Conservation (phyloP, 768 basidiomycete species). For the Trametes gibbosa region DNA sequence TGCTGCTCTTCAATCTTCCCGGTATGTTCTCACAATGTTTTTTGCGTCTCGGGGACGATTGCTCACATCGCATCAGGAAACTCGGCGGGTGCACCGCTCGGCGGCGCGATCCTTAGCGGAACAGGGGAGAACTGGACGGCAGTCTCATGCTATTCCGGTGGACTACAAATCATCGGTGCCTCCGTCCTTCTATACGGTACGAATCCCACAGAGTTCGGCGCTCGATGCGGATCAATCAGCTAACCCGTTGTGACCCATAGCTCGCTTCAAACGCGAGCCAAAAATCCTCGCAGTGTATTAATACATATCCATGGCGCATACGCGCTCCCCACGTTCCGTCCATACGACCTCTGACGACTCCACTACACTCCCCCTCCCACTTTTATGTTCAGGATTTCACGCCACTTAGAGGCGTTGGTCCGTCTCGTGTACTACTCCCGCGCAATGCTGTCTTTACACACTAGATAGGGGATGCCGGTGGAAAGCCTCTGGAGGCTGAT, state of each 20-base stretch:
- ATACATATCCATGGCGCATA: background rate
- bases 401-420: too few relatives aligned
- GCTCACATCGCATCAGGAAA: slow-evolving; percentile 11
- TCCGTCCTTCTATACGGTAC: slow-evolving; percentile 21
- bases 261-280: slow-evolving; percentile 22
- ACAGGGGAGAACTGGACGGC: slow-evolving; percentile 22
- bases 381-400: too few relatives aligned
- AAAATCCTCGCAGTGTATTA: slow-evolving; percentile 12
- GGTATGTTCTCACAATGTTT: slow-evolving; percentile 5
- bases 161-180: slow-evolving; percentile 22
- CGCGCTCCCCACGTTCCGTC: background rate
- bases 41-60: background rate
- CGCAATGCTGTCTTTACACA: too few relatives aligned
- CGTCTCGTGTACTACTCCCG: too few relatives aligned
- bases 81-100: slow-evolving; percentile 20
- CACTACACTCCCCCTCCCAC: too few relatives aligned
- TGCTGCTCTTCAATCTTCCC: slow-evolving; percentile 23
- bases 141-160: slow-evolving; percentile 24
- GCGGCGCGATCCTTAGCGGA: slow-evolving; percentile 22
- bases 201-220: background rate
- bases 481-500: too few relatives aligned
- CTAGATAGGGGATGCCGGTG: too few relatives aligned
- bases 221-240: background rate
- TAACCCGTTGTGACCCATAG: background rate
- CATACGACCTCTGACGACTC: background rate